Evolutionary conservation across 192 early-diverging fungal genomes (phyloP).

Genomic region (Phycomyces blakesleeanus): DNA sequence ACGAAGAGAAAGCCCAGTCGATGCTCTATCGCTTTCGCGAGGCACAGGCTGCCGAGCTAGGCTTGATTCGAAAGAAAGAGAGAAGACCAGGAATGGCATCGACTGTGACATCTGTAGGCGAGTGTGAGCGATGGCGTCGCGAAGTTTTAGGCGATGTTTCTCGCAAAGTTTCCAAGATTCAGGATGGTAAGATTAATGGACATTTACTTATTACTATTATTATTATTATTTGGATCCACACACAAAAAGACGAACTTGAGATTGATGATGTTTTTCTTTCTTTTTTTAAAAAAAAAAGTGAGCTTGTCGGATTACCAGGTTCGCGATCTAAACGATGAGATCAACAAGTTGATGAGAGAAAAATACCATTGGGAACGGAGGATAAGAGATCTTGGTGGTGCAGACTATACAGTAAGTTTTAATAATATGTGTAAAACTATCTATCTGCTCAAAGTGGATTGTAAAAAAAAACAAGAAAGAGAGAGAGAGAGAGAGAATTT

Average conservation of each 20-base stretch:
- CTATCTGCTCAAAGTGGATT: too few species aligned
- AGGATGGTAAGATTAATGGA: slow-evolving; percentile 74
- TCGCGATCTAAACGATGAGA: slow-evolving; percentile 92
- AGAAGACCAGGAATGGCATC: slow-evolving; percentile 76
- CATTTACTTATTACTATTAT: too few species aligned
- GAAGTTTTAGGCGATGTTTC: slow-evolving; percentile 89
- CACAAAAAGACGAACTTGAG: neutral
- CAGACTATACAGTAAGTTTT: slow-evolving; percentile 74
- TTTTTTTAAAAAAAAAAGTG: slow-evolving; percentile 39
- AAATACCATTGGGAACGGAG: slow-evolving; percentile 90
- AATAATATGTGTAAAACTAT: neutral
- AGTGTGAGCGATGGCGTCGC: slow-evolving; percentile 89
- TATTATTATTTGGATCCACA: neutral
- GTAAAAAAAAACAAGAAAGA: neutral
- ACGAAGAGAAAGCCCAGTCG: slow-evolving; percentile 98
- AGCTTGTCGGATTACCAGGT: slow-evolving; percentile 87
- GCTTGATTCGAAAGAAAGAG: slow-evolving; percentile 51
- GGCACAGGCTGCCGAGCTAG: slow-evolving; percentile 82
- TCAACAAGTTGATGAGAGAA: slow-evolving; percentile 91
- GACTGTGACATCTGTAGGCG: slow-evolving; percentile 61
- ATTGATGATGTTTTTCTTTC: slow-evolving; percentile 10
- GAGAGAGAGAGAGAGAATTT: slow-evolving; percentile 1
- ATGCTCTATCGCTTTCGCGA: slow-evolving; percentile 98
- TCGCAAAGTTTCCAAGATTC: slow-evolving; percentile 82
- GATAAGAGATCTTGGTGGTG: slow-evolving; percentile 89